phyloP scores from a whole-genome alignment of 441 rosid genomes.

The Aquilaria agallochum region DNA sequence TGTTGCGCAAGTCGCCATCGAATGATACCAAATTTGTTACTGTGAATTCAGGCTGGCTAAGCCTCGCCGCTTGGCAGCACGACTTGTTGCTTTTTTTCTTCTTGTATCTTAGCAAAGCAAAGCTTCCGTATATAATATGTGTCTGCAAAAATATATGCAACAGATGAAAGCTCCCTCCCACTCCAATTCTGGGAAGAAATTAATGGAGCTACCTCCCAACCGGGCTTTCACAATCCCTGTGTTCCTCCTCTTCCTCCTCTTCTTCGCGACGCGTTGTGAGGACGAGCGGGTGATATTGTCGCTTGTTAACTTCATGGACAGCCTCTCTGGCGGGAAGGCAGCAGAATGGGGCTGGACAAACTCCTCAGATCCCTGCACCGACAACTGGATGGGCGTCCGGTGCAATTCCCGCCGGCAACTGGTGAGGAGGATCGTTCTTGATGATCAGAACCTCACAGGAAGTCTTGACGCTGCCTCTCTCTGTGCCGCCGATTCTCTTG shows the following conservation, averaged over 20 bases:
- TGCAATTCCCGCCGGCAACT: slow-evolving; percentile 22
- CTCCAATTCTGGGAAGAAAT: no score
- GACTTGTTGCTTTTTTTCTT: no score
- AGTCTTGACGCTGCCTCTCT: slow-evolving; percentile 30
- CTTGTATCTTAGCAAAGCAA: no score
- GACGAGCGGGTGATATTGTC: slow-evolving; percentile 28
- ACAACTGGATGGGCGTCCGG: slow-evolving; percentile 35
- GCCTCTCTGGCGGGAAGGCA: slow-evolving; percentile 29
- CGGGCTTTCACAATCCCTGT: slow-evolving; percentile 2
- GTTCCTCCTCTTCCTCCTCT: slow-evolving; percentile 17
- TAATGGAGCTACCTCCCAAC: no score
- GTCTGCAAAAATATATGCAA: no score
- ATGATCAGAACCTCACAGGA: slow-evolving; percentile 36
- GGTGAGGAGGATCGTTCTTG: slow-evolving; percentile 40
- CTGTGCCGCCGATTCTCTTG: slow-evolving; percentile 29
- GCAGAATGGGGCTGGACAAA: slow-evolving; percentile 42
- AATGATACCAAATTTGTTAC: no score
- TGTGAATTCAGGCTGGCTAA: no score
- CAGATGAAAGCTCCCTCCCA: no score
- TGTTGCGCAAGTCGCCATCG: no score
- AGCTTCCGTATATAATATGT: no score
- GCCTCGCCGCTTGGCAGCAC: no score
- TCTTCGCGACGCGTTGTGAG: slow-evolving; percentile 22
- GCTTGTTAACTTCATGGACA: slow-evolving; percentile 34
- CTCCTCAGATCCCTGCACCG: slow-evolving; percentile 46